phyloP scores from a whole-genome alignment of 768 basidiomycete species.

The Agaricus blazei region DNA sequence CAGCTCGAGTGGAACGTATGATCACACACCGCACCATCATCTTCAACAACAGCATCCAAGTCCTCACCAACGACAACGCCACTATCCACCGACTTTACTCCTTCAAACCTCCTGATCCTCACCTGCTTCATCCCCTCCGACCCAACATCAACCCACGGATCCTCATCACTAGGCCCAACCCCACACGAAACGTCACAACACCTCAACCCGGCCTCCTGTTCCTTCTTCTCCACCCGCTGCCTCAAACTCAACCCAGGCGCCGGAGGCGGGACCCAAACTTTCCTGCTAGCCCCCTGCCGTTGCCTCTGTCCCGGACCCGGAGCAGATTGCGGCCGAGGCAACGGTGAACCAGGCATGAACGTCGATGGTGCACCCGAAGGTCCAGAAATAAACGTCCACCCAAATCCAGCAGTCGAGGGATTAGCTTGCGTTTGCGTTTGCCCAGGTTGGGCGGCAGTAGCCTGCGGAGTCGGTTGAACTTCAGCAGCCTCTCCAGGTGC shows the following conservation, averaged over 20 bases:
- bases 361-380: background rate
- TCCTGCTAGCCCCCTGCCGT: constrained; percentile 20
- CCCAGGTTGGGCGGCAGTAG: background rate
- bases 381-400: background rate
- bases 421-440: constrained; percentile 3
- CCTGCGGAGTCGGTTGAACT: background rate
- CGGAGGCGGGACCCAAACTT: constrained; percentile 55
- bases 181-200: constrained; percentile 74
- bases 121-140: constrained; percentile 31
- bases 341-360: background rate
- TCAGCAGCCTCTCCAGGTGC: background rate
- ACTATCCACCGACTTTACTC: background rate
- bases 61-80: constrained; percentile 6
- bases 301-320: constrained; percentile 4
- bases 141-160: constrained; percentile 38
- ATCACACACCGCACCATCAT: constrained; percentile 36
- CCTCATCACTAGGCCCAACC: constrained; percentile 70
- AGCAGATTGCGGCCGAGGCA: constrained; percentile 2
- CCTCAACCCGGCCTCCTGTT: constrained; percentile 66
- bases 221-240: constrained; percentile 66
- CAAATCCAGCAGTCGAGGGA: background rate
- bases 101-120: constrained; percentile 22
- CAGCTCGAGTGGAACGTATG: constrained; percentile 74
- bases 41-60: constrained; percentile 12
- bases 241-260: constrained; percentile 69